Conservation (phyloP, 2,329 filamentous ascomycete genomes). For the Trichoderma sp. region DNA sequence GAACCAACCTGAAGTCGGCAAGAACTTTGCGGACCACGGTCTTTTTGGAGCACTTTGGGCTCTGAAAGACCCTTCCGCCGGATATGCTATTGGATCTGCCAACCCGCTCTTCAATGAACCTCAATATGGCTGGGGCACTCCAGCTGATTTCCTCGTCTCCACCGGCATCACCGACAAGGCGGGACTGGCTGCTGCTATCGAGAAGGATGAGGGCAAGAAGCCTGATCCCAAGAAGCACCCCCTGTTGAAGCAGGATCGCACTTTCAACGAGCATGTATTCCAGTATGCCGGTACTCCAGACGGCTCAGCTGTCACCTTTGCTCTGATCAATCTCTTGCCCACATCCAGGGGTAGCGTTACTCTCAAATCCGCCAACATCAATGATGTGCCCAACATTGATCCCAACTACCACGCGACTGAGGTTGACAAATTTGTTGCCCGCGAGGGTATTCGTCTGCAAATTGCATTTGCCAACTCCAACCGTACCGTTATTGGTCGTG, state of each 20-base stretch:
- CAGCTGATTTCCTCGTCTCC: slow-evolving; percentile 38
- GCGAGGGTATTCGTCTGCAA: slow-evolving; percentile 25
- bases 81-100: slow-evolving; percentile 33
- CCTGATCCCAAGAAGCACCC: slow-evolving; percentile 32
- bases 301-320: slow-evolving; percentile 25
- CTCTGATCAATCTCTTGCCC: slow-evolving; percentile 27
- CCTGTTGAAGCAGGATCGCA: slow-evolving; percentile 31
- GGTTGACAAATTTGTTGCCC: slow-evolving; percentile 32
- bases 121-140: slow-evolving; percentile 37
- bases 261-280: slow-evolving; percentile 25
- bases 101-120: slow-evolving; percentile 37
- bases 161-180: slow-evolving; percentile 28
- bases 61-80: slow-evolving; percentile 34
- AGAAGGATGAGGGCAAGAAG: slow-evolving; percentile 34
- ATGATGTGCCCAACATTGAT: slow-evolving; percentile 28
- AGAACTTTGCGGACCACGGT: slow-evolving; percentile 38
- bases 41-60: slow-evolving; percentile 32
- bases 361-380: slow-evolving; percentile 24
- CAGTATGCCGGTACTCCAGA: slow-evolving; percentile 26
- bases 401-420: slow-evolving; percentile 33
- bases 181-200: slow-evolving; percentile 33
- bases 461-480: slow-evolving; percentile 25
- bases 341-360: slow-evolving; percentile 31
- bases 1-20: slow-evolving; percentile 43
- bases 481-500: slow-evolving; percentile 23